These are phyloP conservation scores for Macadamia tetraphylla DNA, from an alignment of 164 flowering plant genomes.

Conservation along the genomic window DNA sequence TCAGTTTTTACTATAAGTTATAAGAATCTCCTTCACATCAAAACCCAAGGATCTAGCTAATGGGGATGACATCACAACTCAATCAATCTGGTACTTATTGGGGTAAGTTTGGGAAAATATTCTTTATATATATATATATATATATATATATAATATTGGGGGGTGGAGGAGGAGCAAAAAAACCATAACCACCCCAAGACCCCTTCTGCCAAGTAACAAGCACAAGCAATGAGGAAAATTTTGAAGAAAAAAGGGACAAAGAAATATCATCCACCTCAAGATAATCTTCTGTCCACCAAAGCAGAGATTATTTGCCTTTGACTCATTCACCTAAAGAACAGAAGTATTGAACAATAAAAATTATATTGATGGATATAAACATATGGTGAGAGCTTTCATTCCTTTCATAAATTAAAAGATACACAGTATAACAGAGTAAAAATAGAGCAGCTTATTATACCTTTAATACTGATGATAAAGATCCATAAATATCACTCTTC, in stretches of 20 bases:
- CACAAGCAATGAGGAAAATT: neutral
- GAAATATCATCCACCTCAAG: conserved; percentile 46
- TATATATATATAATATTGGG: neutral
- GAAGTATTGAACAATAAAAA: neutral
- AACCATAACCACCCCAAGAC: no score
- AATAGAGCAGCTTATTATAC: conserved; percentile 23
- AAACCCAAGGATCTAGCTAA: neutral
- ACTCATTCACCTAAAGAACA: conserved; percentile 63
- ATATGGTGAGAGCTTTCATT: neutral
- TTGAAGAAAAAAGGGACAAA: neutral
- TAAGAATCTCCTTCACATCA: neutral
- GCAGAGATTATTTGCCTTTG: conserved; percentile 46
- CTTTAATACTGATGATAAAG: conserved; percentile 81
- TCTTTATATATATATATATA: neutral
- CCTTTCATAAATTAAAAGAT: neutral
- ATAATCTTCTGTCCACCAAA: conserved; percentile 44
- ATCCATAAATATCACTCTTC: conserved; percentile 89
- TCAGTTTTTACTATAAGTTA: neutral
- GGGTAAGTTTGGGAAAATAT: neutral
- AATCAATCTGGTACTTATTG: neutral
- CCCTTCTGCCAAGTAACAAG: neutral
- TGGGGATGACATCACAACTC: neutral
- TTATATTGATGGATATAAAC: neutral
- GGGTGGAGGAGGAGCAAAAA: no score
- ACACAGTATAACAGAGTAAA: neutral